A percentile compares a stretch with the other conserved stretches of the same genome.
These are phyloP conservation scores for Dryadomyces quercivorus DNA, from an alignment of 2,329 filamentous ascomycete species.

Conservation along the genomic window DNA sequence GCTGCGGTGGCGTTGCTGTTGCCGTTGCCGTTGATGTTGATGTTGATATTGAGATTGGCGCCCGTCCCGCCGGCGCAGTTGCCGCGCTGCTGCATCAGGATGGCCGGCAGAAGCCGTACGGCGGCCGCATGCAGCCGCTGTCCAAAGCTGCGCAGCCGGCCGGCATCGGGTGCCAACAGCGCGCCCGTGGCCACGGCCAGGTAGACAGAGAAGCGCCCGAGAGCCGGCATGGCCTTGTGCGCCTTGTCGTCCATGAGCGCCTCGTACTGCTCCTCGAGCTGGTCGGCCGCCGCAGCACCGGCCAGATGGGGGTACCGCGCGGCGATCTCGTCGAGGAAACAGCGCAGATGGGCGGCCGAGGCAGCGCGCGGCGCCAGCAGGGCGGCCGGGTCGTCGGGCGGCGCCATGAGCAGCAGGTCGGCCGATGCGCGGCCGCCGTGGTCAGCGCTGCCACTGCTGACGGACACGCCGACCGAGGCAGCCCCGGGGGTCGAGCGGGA, in stretches of 20 bases:
- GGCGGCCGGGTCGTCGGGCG: background rate
- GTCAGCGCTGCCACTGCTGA: background rate
- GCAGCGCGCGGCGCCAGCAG: background rate
- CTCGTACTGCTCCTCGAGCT: background rate
- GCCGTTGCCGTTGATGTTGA: background rate
- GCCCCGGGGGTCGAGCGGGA: background rate
- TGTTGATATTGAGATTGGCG: too few relatives aligned
- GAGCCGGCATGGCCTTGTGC: background rate
- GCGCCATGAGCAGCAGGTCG: background rate
- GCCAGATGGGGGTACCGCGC: background rate
- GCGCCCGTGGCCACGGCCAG: conserved; percentile 1
- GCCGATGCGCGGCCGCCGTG: background rate
- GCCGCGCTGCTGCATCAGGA: background rate
- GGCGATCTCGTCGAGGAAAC: conserved; percentile 3
- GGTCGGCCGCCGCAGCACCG: background rate
- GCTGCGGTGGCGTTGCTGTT: background rate
- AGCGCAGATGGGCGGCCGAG: background rate
- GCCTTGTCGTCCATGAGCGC: background rate
- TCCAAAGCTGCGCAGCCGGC: background rate
- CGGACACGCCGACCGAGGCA: background rate
- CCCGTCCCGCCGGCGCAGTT: too few relatives aligned
- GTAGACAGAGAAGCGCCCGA: background rate
- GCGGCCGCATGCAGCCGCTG: conserved; percentile 2
- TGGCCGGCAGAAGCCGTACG: background rate
- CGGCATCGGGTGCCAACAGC: background rate